Evolutionary conservation across 2,329 filamentous ascomycete genomes (phyloP).

Genomic region (Myriangium duriaei): DNA sequence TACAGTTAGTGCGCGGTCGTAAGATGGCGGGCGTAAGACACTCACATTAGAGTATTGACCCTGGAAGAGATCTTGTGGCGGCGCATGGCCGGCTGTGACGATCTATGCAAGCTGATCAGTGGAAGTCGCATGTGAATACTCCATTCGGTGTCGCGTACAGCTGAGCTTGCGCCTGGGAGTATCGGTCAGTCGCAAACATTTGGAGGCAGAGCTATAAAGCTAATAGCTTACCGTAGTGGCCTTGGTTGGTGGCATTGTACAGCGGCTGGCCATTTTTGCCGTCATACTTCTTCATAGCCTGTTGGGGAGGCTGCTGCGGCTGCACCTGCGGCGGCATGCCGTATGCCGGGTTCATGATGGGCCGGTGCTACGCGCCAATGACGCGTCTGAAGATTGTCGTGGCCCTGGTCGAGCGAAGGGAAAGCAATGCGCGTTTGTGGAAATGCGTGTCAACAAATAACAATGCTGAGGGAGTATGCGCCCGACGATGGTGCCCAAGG

Average conservation of each 20-base stretch:
- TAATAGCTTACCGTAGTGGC: constrained; percentile 35
- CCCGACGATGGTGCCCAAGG: no score
- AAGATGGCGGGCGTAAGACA: constrained; percentile 13
- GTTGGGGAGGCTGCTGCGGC: constrained; percentile 20
- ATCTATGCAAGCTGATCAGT: constrained; percentile 44
- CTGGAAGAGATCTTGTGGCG: constrained; percentile 81
- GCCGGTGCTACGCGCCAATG: neutral
- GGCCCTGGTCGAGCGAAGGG: neutral
- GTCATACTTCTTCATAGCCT: constrained; percentile 32
- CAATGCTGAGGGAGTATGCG: no score
- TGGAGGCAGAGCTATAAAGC: no score
- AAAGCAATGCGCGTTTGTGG: no score
- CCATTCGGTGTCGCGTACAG: constrained; percentile 39
- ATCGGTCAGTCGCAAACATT: neutral
- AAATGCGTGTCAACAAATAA: no score
- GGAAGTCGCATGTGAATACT: constrained; percentile 3
- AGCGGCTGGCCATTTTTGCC: constrained; percentile 37
- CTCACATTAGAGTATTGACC: constrained; percentile 89
- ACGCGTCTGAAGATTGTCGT: neutral
- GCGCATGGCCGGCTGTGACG: constrained; percentile 73
- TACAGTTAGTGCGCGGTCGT: constrained; percentile 3
- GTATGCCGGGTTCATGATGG: neutral
- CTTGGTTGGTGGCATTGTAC: constrained; percentile 34
- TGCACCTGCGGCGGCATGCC: constrained; percentile 14
- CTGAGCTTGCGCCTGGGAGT: constrained; percentile 50